Evolutionary conservation across 805 yeast species (phyloP), one percentile per base, ranked within the genome.

Genomic region (Maudiozyma bulderi): DNA sequence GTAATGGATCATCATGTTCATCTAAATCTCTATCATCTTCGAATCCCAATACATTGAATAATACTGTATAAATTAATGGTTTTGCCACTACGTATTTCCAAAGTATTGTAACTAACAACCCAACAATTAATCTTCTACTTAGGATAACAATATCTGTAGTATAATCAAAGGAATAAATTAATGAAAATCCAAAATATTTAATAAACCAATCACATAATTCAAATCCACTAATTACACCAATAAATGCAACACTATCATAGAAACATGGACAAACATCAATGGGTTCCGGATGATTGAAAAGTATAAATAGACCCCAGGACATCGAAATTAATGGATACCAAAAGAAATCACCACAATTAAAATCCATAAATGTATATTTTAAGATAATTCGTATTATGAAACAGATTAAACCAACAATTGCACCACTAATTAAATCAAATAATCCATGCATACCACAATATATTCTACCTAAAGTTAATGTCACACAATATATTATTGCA

Each of bases 391-490:
- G 69, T 26, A 75, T 58, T n/a, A 72, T 43, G 52, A 77, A 78
- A 35, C 84, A 71, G 0, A 67, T 38, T 0, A 69, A 45, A 0
- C 99, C 99, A 14, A 88, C 68, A 0, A 76, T 0, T 0, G 78
- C 67, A 6, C 99, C 99, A 15, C 77, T 61, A 0, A 68, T 46
- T 3, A 93, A 73, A 62, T 93, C 99, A 26, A 85, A 66, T 51
- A 86, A 76, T 2, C 99, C 98, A 68, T 93, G 99, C 99, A 91
- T 91, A 3, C 99, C 99, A 64, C 96, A 89, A 68, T 93, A 91
- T 8, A 91, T 60, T 49, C 99, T 73, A 14, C 99, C 99, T 52
- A 80, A 62, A 1, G 86, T 76, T 51, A 93, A 70, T 7, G 89
- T 78, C 37, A 73, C 51, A 58, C 80, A 81, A 62, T 89, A 89